Base-by-base conservation (phyloP, 2,329 filamentous ascomycete species). In the Rhinocladiella similis region DNA sequence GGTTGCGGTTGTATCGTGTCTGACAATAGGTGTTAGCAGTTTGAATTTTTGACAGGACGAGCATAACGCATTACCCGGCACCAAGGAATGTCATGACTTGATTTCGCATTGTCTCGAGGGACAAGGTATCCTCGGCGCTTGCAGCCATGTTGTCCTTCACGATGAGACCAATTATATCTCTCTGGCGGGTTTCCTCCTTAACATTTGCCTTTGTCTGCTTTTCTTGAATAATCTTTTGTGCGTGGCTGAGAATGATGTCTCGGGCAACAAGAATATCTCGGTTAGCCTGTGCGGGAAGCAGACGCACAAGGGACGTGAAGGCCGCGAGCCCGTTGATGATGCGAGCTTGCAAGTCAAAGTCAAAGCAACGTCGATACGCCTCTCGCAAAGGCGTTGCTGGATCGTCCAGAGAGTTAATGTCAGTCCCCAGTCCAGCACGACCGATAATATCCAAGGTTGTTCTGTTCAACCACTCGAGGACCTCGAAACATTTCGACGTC, bases 391-490 rank as follows among this genome's bases (percentile, higher is more conserved):
- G 72, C 1, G 69, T 67, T 5, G 73, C 66, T 0, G 72, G 69
- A 50, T 75, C 50, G 39, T 70, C 64, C 4, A 77, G 70, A 0
- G 73, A 75, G 62, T 72, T 66, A 55, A 77, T 70, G 14, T 75
- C 71, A 52, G 70, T 72, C 5, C 74, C 73, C 45, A 77, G 74
- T 7, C 74, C 74, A 10, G 73, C 74, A 57, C 70, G 67, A 42
- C 71, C 73, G 50, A 77, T 75, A 56, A 77, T 77, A 63, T 77
- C 75, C 18, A 77, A 70, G 0, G 75, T 77, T 33, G 72, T 70
- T 19, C 75, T 67, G 65, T 75, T 76, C n/a, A 75, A 66, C 73
- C 75, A 76, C 53, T 77, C 73, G 10, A 75, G 64, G 1, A 70
- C 64, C 51, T 76, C 73, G 43, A 74, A 67, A 0, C 68, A 68